Evolutionary conservation across 768 basidiomycete species (phyloP).

Genomic region (Paxillus ammoniavirescens): DNA sequence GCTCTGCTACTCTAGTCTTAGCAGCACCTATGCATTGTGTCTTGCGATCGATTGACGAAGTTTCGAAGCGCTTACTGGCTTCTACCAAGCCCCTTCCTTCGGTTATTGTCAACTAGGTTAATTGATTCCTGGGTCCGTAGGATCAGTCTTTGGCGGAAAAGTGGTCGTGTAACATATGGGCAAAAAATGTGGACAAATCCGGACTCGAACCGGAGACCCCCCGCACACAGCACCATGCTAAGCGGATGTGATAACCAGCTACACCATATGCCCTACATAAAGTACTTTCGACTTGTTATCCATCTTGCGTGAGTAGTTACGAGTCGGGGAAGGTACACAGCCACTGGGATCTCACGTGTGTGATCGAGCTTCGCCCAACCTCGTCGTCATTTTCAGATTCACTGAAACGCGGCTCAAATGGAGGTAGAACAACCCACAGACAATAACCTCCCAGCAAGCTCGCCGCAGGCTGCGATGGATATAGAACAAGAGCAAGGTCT

Average conservation of each 20-base stretch:
- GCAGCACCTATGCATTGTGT: no score
- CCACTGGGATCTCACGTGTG: neutral
- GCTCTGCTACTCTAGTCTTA: no score
- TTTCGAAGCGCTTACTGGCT: no score
- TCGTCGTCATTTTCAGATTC: constrained; percentile 29
- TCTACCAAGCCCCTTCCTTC: no score
- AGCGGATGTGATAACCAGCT: constrained; percentile 42
- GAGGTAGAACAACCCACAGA: constrained; percentile 19
- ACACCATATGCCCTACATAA: constrained; percentile 42
- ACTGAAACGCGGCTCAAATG: constrained; percentile 18
- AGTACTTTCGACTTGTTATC: constrained; percentile 8
- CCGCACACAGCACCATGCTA: constrained; percentile 36
- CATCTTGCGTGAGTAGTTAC: no score
- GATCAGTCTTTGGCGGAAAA: no score
- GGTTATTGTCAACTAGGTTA: no score
- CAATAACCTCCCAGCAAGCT: neutral
- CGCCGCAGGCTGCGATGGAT: constrained; percentile 19
- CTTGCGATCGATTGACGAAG: no score
- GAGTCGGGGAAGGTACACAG: neutral
- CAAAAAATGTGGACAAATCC: constrained; percentile 35
- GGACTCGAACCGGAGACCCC: constrained; percentile 41
- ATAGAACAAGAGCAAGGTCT: constrained; percentile 12
- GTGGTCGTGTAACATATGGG: no score
- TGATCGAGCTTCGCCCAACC: constrained; percentile 19
- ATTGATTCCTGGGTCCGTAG: no score